Base-by-base conservation (phyloP, 2,329 filamentous ascomycete genomes). In the Periconia sp. region DNA sequence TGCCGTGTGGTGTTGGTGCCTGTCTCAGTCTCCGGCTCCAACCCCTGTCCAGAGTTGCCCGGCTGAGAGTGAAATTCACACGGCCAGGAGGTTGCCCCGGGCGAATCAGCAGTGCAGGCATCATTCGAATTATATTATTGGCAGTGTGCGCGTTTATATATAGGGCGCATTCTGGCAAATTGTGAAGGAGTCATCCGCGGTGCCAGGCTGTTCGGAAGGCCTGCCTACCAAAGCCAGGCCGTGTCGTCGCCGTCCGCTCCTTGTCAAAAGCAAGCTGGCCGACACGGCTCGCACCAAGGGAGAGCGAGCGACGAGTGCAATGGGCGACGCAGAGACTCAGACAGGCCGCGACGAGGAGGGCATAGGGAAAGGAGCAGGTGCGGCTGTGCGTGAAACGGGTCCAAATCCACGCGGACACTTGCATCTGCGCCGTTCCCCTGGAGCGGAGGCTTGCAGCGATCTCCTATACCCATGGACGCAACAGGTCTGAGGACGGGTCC, bases 371-470 rank as follows among this genome's bases (percentile, higher is more conserved):
- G 43, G 48, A 46, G 46, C 50, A 54, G 46, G 44, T 19, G 40
- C 41, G 47, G 51, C 48, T 56, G 61, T 60, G 63, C 48, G 59
- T 63, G 59, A 57, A 57, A 59, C 55, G 52, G 36, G 31, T 43
- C 50, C 49, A 51, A 50, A 36, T 42, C 23, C 48, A 43, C 45
- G 48, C 45, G 50, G 53, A 52, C 37, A 54, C 50, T 50, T 62
- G 51, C 61, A 59, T 46, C 36, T 41, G 52, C 46, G 49, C 58
- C 58, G 54, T 57, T 58, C 49, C 44, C 47, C 43, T 62, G 59
- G 59, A 58, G 61, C 57, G 59, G 55, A 56, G 61, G 59, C 57
- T 57, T 65, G 61, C 55, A 63, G 54, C 46, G 54, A 66, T 63
- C 52, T 29, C n/a, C 45, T 53, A 50, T 45, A 46, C 30, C 43